These are phyloP conservation scores for Nannochloropsis salina DNA, from an alignment of 108 stramenopile species.

Conservation along the genomic window DNA sequence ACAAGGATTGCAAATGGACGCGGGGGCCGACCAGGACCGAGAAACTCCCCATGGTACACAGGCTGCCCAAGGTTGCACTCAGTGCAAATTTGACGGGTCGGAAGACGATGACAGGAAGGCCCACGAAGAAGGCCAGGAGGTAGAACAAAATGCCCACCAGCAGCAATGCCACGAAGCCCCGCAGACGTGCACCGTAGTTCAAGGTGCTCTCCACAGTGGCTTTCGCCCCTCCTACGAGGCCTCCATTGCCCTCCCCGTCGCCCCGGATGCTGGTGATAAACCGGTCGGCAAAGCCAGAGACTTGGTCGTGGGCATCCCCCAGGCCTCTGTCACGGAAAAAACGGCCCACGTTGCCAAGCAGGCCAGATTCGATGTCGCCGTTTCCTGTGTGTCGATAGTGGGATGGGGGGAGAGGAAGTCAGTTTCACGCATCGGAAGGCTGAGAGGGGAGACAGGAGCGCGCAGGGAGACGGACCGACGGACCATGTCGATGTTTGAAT, in stretches of 20 bases:
- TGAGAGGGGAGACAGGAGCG: no score
- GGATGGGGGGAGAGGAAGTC: no score
- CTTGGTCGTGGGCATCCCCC: neutral
- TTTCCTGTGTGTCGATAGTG: neutral
- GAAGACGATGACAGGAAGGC: slow-evolving; percentile 70
- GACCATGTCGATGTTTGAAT: no score
- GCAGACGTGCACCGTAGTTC: slow-evolving; percentile 19
- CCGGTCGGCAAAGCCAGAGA: neutral
- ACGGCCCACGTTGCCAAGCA: neutral
- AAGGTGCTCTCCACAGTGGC: neutral
- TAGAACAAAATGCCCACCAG: slow-evolving; percentile 72
- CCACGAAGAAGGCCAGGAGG: slow-evolving; percentile 79
- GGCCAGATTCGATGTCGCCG: slow-evolving; percentile 14
- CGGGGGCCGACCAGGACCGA: slow-evolving; percentile 17
- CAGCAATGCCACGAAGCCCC: slow-evolving; percentile 36
- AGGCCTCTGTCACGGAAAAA: neutral
- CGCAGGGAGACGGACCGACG: no score
- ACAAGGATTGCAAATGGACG: slow-evolving; percentile 27
- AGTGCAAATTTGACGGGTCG: slow-evolving; percentile 91
- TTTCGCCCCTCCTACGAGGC: neutral
- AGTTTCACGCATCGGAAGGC: no score
- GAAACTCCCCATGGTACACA: slow-evolving; percentile 74
- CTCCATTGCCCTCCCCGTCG: neutral
- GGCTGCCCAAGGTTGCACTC: slow-evolving; percentile 79
- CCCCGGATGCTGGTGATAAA: slow-evolving; percentile 10